Base-by-base conservation (phyloP, 495 filamentous ascomycete species). In the Opeltia flavorubescens region DNA sequence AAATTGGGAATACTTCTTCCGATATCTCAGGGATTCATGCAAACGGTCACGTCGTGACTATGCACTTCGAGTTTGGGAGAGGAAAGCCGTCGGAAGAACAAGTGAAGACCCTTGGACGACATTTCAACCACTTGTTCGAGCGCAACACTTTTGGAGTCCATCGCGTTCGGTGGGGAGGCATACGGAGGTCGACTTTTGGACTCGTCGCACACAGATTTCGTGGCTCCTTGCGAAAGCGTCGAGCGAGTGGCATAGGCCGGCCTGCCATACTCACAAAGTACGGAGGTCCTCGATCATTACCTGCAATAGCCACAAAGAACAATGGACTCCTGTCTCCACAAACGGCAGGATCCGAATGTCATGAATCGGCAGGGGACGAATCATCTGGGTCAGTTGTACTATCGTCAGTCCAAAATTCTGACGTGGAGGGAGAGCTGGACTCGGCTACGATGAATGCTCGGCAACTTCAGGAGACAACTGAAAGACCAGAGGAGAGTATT, bases 21-120 rank as follows among this genome's bases (percentile, higher is more conserved):
- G 7, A 20, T 4, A 12, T 11, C n/a, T 1, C 20, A 23, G 18
- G 12, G 0, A 21, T 25, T 31, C n/a, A 20, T 4, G 11, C 33
- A 5, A 49, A 45, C 12, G 12, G 21, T 5, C 34, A 46, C n/a
- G 23, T 41, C 1, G 13, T 53, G 31, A 53, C 50, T 7, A 21
- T 53, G 29, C 42, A 53, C 41, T 34, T 49, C 2, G 40, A 53
- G 12, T 53, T 53, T 33, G n/a, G 31, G n/a, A n/a, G n/a, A 11
- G 26, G 46, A 2, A 43, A 49, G 18, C 50, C 50, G 3, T 21
- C 46, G 5, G 13, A 20, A 8, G 23, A 28, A 0, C 1, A 42
- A 12, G 13, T 53, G 0, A 12, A 41, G 26, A 40, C 5, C 0
- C 4, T 53, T 3, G 50, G 50, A 2, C 3, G 7, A 2, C 17